Percentiles rank a stretch among this genome's conserved stretches.
Conservation (phyloP, 805 yeast species). For the Wickerhamiella qilinensis region DNA sequence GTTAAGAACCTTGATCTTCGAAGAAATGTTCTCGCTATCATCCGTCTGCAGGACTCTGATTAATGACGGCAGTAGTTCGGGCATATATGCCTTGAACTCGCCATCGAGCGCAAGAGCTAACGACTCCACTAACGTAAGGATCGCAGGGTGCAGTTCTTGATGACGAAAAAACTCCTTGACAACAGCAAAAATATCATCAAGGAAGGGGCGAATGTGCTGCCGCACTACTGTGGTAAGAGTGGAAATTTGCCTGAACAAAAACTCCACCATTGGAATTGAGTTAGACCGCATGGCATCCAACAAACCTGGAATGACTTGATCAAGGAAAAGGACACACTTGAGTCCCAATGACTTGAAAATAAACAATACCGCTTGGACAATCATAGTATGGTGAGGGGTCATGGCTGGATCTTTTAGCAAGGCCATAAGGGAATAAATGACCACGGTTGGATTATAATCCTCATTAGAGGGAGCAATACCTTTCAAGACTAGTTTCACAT, state of each 20-base stretch:
- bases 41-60: conserved; percentile 58
- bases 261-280: conserved; percentile 63
- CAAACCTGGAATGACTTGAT: conserved; percentile 78
- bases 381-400: conserved; percentile 74
- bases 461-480: conserved; percentile 85
- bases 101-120: conserved; percentile 78
- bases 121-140: conserved; percentile 66
- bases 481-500: conserved; percentile 76
- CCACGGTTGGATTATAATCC: conserved; percentile 92
- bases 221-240: conserved; percentile 67
- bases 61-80: conserved; percentile 60
- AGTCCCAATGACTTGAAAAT: conserved; percentile 80
- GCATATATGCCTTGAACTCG: conserved; percentile 74
- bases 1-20: conserved; percentile 48
- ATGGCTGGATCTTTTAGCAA: conserved; percentile 74
- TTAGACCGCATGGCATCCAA: conserved; percentile 61
- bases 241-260: conserved; percentile 78
- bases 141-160: conserved; percentile 56
- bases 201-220: conserved; percentile 74
- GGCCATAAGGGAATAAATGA: conserved; percentile 67
- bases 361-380: conserved; percentile 84
- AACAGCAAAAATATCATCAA: conserved; percentile 57
- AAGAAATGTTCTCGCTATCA: conserved; percentile 30
- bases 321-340: conserved; percentile 77
- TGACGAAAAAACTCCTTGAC: conserved; percentile 56